These are phyloP conservation scores for Entomortierella beljakovae DNA, from an alignment of 192 early-diverging fungal genomes.

Conservation along the genomic window DNA sequence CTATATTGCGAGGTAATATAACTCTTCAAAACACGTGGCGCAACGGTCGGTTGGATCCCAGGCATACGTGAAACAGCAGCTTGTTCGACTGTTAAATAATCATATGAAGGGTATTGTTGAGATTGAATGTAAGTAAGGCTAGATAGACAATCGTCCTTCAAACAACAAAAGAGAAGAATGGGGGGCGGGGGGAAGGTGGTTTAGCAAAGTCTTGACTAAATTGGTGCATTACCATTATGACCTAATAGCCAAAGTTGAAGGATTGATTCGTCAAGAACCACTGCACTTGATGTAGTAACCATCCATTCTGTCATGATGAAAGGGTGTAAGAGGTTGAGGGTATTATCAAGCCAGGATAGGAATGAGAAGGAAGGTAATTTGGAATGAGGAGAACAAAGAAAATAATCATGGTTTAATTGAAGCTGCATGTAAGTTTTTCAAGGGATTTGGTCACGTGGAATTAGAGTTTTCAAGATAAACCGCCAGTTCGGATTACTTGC, in stretches of 20 bases:
- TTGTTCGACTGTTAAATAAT: conserved; percentile 36
- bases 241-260: conserved; percentile 48
- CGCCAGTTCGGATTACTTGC: too few relatives aligned
- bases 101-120: not conserved
- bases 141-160: too few relatives aligned
- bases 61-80: conserved; percentile 38
- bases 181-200: too few relatives aligned
- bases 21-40: conserved; percentile 46
- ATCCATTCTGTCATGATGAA: conserved; percentile 53
- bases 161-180: too few relatives aligned
- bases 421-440: too few relatives aligned
- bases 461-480: too few relatives aligned
- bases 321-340: not conserved
- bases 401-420: too few relatives aligned
- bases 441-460: too few relatives aligned
- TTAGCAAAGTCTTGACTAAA: not conserved
- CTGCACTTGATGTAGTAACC: conserved; percentile 47
- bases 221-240: conserved; percentile 27
- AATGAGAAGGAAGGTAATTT: not conserved
- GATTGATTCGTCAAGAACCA: conserved; percentile 54
- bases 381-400: too few relatives aligned
- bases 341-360: not conserved
- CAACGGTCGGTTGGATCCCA: conserved; percentile 35
- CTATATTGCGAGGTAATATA: conserved; percentile 53
- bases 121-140: too few relatives aligned